Percentiles rank a stretch among this genome's conserved stretches.
These are phyloP conservation scores for Fusarium goolgardi DNA, from an alignment of 2,329 filamentous ascomycete genomes.

Conservation along the genomic window DNA sequence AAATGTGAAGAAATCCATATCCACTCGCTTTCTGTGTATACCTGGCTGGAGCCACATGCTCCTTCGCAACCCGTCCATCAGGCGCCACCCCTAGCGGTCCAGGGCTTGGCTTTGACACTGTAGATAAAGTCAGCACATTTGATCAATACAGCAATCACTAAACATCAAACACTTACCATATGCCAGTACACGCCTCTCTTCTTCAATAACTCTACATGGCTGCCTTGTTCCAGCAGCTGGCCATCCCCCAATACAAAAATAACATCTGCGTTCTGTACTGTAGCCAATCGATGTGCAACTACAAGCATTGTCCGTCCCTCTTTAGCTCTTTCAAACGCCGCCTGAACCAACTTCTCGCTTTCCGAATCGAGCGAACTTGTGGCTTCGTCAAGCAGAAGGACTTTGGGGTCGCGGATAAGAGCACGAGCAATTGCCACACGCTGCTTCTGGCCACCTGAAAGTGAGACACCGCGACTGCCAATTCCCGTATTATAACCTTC, in stretches of 20 bases:
- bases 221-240: slow-evolving; percentile 66
- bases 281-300: slow-evolving; percentile 81
- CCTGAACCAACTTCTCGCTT: slow-evolving; percentile 71
- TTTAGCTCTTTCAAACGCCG: slow-evolving; percentile 73
- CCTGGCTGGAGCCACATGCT: background rate
- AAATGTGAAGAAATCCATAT: background rate
- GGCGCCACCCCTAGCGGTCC: slow-evolving; percentile 56
- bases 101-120: slow-evolving; percentile 70
- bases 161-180: slow-evolving; percentile 59
- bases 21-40: background rate
- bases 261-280: slow-evolving; percentile 81
- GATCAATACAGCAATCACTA: background rate
- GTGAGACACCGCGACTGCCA: slow-evolving; percentile 72
- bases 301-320: slow-evolving; percentile 75
- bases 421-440: slow-evolving; percentile 76
- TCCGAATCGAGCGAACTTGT: slow-evolving; percentile 76
- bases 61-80: background rate
- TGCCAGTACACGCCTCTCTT: slow-evolving; percentile 67
- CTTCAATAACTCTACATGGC: slow-evolving; percentile 62
- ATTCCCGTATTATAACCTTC: slow-evolving; percentile 75
- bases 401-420: slow-evolving; percentile 71
- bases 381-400: slow-evolving; percentile 78
- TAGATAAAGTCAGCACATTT: slow-evolving; percentile 42
- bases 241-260: slow-evolving; percentile 81
- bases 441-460: slow-evolving; percentile 80